Evolutionary conservation across 257 asterid species (phyloP).

Genomic region (Nyctanthes arbortristis): DNA sequence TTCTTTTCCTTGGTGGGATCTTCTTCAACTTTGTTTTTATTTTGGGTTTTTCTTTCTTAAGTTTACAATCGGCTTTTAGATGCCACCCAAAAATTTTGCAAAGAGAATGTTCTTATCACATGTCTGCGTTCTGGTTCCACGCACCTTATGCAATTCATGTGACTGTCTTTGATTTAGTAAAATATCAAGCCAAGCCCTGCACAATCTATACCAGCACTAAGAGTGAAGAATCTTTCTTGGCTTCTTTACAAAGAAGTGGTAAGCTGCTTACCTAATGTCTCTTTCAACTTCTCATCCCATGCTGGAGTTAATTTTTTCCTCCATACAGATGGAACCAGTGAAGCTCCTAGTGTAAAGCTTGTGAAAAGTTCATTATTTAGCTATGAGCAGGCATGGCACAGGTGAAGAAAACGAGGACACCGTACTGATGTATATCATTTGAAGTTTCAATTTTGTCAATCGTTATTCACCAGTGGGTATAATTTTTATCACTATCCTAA

Average conservation of each 20-base stretch:
- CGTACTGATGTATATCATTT: slow-evolving; percentile 1
- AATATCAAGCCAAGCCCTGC: slow-evolving; percentile 85
- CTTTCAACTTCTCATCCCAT: slow-evolving; percentile 23
- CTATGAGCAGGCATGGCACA: slow-evolving; percentile 99
- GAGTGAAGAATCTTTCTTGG: slow-evolving; percentile 76
- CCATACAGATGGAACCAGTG: slow-evolving; percentile 60
- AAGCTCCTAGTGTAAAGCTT: slow-evolving; percentile 73
- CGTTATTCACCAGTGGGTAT: no score
- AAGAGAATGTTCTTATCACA: slow-evolving; percentile 18
- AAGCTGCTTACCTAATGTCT: slow-evolving; percentile 29
- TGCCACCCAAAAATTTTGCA: slow-evolving; percentile 9
- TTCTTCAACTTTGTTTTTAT: neutral
- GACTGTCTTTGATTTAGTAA: slow-evolving; percentile 49
- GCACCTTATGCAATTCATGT: slow-evolving; percentile 14
- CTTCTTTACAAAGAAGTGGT: slow-evolving; percentile 83
- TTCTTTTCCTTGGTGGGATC: neutral
- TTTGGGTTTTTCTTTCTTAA: slow-evolving; percentile 4
- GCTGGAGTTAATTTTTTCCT: slow-evolving; percentile 6
- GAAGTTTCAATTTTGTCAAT: slow-evolving; percentile 1
- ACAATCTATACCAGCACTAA: slow-evolving; percentile 87
- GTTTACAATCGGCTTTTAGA: neutral
- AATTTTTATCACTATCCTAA: slow-evolving; percentile 2
- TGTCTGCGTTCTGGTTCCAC: slow-evolving; percentile 22
- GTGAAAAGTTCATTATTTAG: slow-evolving; percentile 92
- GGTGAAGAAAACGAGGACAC: slow-evolving; percentile 42